A percentile compares a stretch with the other conserved stretches of the same genome.
These are phyloP conservation scores for Mucor plumbeus DNA, from an alignment of 371 early-diverging fungal species.

Conservation along the genomic window DNA sequence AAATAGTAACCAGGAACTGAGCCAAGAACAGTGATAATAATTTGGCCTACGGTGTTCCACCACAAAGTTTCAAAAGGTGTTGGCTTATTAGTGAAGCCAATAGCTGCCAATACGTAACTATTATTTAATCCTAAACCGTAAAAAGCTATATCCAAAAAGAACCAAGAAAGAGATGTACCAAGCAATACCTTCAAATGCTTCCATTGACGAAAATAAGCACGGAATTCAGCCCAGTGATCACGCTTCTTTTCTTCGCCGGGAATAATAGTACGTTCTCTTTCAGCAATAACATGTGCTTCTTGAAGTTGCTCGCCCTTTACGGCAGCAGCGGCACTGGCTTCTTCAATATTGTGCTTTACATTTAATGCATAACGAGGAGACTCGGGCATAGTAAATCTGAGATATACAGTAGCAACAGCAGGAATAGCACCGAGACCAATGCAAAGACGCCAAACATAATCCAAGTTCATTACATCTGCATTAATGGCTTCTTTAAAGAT, in stretches of 20 bases:
- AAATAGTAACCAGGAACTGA: constrained; percentile 88
- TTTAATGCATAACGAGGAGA: constrained; percentile 85
- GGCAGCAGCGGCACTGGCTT: constrained; percentile 48
- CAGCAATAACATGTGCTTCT: constrained; percentile 23
- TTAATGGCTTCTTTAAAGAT: constrained; percentile 61
- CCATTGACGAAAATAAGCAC: constrained; percentile 53
- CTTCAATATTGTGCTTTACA: constrained; percentile 67
- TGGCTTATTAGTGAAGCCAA: constrained; percentile 51
- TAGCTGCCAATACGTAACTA: constrained; percentile 55
- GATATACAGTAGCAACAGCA: constrained; percentile 63
- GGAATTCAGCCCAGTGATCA: constrained; percentile 49
- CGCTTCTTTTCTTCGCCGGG: not conserved
- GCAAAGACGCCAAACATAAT: constrained; percentile 82
- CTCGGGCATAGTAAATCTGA: constrained; percentile 85
- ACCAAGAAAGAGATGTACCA: constrained; percentile 61
- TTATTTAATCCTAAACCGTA: constrained; percentile 81
- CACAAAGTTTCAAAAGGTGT: constrained; percentile 16
- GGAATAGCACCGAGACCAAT: constrained; percentile 79
- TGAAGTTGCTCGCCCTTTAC: constrained; percentile 26
- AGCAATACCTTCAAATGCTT: constrained; percentile 53
- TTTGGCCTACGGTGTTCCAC: constrained; percentile 57
- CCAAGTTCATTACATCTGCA: constrained; percentile 59
- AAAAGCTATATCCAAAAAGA: constrained; percentile 77
- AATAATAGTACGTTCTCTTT: constrained; percentile 14
- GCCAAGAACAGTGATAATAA: constrained; percentile 80